Percentiles rank a stretch among this genome's conserved stretches.
Conservation (phyloP, 805 yeast genomes). For the Pichia cephalocereana region DNA sequence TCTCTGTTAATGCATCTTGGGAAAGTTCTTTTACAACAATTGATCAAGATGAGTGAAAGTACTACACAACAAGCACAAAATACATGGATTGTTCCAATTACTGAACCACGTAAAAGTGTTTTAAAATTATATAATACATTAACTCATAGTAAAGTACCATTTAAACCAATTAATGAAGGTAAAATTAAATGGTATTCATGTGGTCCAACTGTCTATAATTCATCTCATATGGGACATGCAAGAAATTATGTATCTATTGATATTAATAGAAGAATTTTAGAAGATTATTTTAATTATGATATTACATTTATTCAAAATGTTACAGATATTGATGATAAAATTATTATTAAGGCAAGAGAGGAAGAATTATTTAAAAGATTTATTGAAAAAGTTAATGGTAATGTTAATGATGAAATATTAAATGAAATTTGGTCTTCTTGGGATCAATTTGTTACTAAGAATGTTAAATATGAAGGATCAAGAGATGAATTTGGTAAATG, state of each 20-base stretch:
- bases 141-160: conserved; percentile 71
- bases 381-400: conserved; percentile 23
- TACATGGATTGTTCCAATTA: conserved; percentile 24
- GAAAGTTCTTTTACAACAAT: conserved; percentile 12
- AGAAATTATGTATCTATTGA: conserved; percentile 93
- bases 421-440: conserved; percentile 36
- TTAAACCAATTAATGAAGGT: conserved; percentile 56
- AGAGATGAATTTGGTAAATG: conserved; percentile 39
- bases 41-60: background rate
- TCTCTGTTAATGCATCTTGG: background rate
- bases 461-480: conserved; percentile 32
- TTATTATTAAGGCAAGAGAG: conserved; percentile 91
- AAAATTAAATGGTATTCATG: conserved; percentile 92
- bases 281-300: conserved; percentile 87
- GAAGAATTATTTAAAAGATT: conserved; percentile 66
- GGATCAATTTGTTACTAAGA: conserved; percentile 39
- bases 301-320: conserved; percentile 89
- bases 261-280: conserved; percentile 80
- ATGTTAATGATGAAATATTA: conserved; percentile 29
- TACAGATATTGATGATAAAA: conserved; percentile 97
- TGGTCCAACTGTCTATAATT: conserved; percentile 97
- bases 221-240: conserved; percentile 98
- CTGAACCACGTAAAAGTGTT: conserved; percentile 10
- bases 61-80: background rate
- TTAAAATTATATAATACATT: conserved; percentile 73